These are phyloP conservation scores for Deinandra increscens DNA, from an alignment of 129 eudicot genomes.

Conservation along the genomic window DNA sequence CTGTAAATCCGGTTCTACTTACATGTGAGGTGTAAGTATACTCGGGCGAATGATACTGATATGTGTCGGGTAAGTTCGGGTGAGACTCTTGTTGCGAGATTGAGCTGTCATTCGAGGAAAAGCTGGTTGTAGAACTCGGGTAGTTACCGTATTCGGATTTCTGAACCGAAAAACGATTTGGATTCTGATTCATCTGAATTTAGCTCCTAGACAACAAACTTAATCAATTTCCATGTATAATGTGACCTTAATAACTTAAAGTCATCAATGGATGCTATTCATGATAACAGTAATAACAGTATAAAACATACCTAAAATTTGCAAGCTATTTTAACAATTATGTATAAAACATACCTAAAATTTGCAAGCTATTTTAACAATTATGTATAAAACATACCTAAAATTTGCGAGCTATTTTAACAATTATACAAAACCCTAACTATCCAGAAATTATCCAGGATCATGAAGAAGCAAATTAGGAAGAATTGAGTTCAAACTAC, in stretches of 20 bases:
- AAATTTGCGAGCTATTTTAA: neutral
- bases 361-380: neutral
- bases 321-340: neutral
- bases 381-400: neutral
- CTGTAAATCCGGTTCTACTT: neutral
- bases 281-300: neutral
- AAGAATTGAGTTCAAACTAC: neutral
- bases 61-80: neutral
- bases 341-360: neutral
- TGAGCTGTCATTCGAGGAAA: constrained; percentile 21
- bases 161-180: neutral
- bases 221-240: neutral
- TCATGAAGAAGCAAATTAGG: neutral
- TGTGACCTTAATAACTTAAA: neutral
- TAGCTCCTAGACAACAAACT: neutral
- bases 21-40: constrained; percentile 17
- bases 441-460: neutral
- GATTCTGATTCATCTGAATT: constrained; percentile 14
- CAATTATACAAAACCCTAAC: neutral
- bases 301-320: neutral
- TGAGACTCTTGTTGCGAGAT: constrained; percentile 14
- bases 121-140: constrained; percentile 1
- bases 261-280: neutral
- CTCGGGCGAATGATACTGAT: constrained; percentile 16
- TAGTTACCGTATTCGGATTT: neutral